These are phyloP conservation scores for Candida ovalis DNA, from an alignment of 805 yeast genomes.

Conservation along the genomic window DNA sequence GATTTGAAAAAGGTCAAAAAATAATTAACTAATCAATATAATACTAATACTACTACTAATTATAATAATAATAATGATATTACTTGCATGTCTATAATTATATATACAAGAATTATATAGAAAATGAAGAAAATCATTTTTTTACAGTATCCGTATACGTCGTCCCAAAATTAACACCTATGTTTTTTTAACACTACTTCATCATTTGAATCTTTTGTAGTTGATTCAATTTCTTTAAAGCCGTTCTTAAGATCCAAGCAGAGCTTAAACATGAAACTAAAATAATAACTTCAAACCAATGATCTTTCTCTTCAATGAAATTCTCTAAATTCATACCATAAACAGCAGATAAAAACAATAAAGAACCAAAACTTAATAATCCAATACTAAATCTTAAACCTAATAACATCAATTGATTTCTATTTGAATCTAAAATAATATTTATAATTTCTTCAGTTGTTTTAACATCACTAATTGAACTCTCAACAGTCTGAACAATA, in stretches of 20 bases:
- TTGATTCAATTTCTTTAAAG: slow-evolving; percentile 55
- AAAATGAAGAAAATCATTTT: neutral
- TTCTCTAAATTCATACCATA: slow-evolving; percentile 97
- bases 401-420: slow-evolving; percentile 87
- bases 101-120: neutral
- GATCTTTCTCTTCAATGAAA: slow-evolving; percentile 76
- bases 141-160: neutral
- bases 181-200: slow-evolving; percentile 7
- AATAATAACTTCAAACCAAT: slow-evolving; percentile 59
- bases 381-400: slow-evolving; percentile 84
- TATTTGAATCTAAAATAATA: slow-evolving; percentile 86
- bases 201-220: slow-evolving; percentile 60
- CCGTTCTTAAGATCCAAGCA: slow-evolving; percentile 44
- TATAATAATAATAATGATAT: no score
- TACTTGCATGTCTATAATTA: neutral
- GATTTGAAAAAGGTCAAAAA: slow-evolving; percentile 10
- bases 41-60: no score
- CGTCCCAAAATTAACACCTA: no score
- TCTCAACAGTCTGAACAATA: slow-evolving; percentile 85
- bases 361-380: slow-evolving; percentile 73
- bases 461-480: slow-evolving; percentile 71
- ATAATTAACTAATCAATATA: no score
- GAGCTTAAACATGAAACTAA: slow-evolving; percentile 39
- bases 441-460: slow-evolving; percentile 95
- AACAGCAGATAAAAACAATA: slow-evolving; percentile 76